A percentile compares a stretch with the other conserved stretches of the same genome.
Evolutionary conservation across 1,139 yeast genomes (phyloP).

Genomic region (Yamadazyma membranifaciens): DNA sequence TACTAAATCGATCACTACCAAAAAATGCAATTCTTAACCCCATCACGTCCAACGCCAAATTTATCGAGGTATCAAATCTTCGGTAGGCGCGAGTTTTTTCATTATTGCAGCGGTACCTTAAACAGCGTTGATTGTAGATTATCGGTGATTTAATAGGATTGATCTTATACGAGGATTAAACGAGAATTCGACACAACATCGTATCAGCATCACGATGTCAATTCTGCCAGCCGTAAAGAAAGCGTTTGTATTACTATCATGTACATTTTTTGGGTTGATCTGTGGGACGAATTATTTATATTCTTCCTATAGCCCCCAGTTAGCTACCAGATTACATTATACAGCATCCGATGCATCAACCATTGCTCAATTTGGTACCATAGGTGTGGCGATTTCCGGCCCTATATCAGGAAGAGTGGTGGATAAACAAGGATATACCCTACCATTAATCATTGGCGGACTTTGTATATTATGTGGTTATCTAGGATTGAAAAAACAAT

Average conservation of each 20-base stretch:
- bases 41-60: background rate
- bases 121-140: no score
- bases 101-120: no score
- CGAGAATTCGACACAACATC: background rate
- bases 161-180: no score
- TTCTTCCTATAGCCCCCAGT: constrained; percentile 64
- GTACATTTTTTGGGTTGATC: constrained; percentile 52
- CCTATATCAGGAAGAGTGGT: constrained; percentile 59
- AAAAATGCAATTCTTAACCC: constrained; percentile 50
- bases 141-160: no score
- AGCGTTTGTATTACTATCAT: constrained; percentile 39
- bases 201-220: constrained; percentile 1
- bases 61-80: background rate
- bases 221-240: constrained; percentile 28
- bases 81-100: no score
- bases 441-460: constrained; percentile 46
- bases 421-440: constrained; percentile 52
- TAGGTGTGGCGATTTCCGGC: constrained; percentile 58
- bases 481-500: constrained; percentile 47
- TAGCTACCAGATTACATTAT: constrained; percentile 50
- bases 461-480: constrained; percentile 43
- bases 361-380: constrained; percentile 58
- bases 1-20: constrained; percentile 80
- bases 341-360: constrained; percentile 54
- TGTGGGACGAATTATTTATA: constrained; percentile 62